These are phyloP conservation scores for Dactylellina leptospora DNA, from an alignment of 2,329 filamentous ascomycete species.

Conservation along the genomic window DNA sequence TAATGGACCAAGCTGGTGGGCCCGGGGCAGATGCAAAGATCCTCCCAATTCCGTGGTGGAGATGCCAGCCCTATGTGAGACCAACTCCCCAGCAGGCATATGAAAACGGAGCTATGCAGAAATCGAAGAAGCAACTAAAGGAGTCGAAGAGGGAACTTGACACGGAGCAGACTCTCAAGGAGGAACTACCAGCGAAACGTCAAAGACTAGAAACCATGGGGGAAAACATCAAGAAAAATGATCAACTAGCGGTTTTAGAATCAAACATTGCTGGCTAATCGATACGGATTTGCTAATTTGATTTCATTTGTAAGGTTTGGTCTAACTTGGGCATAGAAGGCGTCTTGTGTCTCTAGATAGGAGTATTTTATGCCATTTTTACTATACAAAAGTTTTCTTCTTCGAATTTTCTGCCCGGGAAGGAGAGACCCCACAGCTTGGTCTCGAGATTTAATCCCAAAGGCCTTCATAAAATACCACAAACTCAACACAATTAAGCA, in stretches of 20 bases:
- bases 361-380: no score
- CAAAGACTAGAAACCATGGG: conserved; percentile 39
- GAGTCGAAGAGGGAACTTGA: conserved; percentile 63
- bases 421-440: no score
- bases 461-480: no score
- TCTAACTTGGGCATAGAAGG: no score
- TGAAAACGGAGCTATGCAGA: conserved; percentile 67
- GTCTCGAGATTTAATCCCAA: no score
- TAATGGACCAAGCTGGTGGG: conserved; percentile 55
- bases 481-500: no score
- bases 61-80: conserved; percentile 56
- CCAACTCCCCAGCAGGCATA: conserved; percentile 53
- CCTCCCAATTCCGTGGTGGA: conserved; percentile 56
- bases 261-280: conserved; percentile 9
- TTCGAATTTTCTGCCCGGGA: no score
- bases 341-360: not conserved
- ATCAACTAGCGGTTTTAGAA: conserved; percentile 11
- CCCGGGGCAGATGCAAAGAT: conserved; percentile 44
- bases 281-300: no score
- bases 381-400: no score
- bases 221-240: conserved; percentile 13
- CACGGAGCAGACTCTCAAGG: conserved; percentile 58
- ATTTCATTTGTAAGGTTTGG: no score
- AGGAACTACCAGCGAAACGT: conserved; percentile 58
- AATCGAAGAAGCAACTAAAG: conserved; percentile 71